Base-by-base conservation (phyloP, 352 stramenopile genomes). In the Phytophthora rubi region DNA sequence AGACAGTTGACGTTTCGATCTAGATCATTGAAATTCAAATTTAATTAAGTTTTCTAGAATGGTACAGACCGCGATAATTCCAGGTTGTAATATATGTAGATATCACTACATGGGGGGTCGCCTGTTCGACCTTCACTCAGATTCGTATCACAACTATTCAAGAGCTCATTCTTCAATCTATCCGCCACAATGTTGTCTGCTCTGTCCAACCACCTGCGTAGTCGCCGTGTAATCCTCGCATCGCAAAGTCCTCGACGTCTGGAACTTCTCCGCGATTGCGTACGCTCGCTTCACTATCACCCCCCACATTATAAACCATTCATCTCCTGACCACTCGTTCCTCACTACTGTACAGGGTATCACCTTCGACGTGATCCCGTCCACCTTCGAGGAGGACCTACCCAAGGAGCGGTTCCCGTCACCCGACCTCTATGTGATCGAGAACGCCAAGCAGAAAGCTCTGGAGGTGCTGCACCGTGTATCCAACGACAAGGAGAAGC, bases 351-450 rank as follows among this genome's bases (percentile, higher is more conserved):
- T 30, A 1, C 57, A 95, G 86, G 86, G 86, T 56, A 75, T 95
- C 33, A 64, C 37, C 0, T 93, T 94, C 55, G 84, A 95, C 37
- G 85, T 95, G 44, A 86, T 95, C 47, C 82, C 86, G 26, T 95
- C 88, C 7, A 91, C 76, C 9, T 95, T 95, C 68, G 85, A 95
- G 68, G 88, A 95, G 65, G 91, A 93, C 56, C 70, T 95, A 13
- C 80, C 85, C 51, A 95, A 94, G 72, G 71, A 83, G 53, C 69
- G 67, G 21, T 95, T 95, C 64, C 52, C 81, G 28, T 81, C 83
- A 42, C 83, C 87, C 7, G 85, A 91, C 28, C 70, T 79, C 13
- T 95, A 95, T 59, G 88, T 93, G 63, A 72, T 94, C 4, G 88
- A 93, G 62, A 95, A 92, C 42, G 88, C 88, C 39, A 82, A 82